Evolutionary conservation across 1,284 basidiomycete species (phyloP).

Genomic region (Albatrellus sp.): DNA sequence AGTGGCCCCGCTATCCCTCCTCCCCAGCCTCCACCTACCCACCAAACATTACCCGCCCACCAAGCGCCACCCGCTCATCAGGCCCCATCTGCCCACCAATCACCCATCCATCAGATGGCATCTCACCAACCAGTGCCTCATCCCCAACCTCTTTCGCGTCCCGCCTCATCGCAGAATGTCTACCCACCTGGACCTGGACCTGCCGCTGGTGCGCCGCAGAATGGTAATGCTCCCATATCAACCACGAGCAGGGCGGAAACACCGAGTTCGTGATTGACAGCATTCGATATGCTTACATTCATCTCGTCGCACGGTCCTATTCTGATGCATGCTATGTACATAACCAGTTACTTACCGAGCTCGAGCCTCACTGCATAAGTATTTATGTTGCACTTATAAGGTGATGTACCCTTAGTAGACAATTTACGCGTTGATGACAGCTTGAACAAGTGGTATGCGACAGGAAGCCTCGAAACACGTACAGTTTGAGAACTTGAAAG

Average conservation of each 20-base stretch:
- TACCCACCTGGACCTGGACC: slow-evolving; percentile 28
- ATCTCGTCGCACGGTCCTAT: no score
- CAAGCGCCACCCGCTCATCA: slow-evolving; percentile 24
- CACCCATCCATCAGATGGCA: slow-evolving; percentile 31
- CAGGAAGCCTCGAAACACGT: no score
- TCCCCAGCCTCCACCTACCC: slow-evolving; percentile 27
- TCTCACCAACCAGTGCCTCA: slow-evolving; percentile 18
- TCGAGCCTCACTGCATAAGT: no score
- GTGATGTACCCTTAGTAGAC: no score
- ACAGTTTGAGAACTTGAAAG: no score
- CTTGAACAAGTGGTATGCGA: no score
- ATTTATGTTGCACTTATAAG: no score
- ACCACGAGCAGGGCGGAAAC: slow-evolving; percentile 15
- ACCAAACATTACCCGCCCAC: slow-evolving; percentile 25
- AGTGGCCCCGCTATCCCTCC: slow-evolving; percentile 23
- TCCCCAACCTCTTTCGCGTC: slow-evolving; percentile 20
- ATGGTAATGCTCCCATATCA: slow-evolving; percentile 20
- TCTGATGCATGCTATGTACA: no score
- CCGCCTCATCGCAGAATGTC: slow-evolving; percentile 35
- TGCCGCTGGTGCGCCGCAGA: slow-evolving; percentile 17
- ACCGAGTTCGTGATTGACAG: slow-evolving; percentile 5
- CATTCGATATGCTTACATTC: no score
- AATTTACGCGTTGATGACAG: no score
- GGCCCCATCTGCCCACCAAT: slow-evolving; percentile 25
- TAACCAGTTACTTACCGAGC: no score